Base-by-base conservation (phyloP, 2,329 filamentous ascomycete genomes). In the Xenoacremonium recifei region DNA sequence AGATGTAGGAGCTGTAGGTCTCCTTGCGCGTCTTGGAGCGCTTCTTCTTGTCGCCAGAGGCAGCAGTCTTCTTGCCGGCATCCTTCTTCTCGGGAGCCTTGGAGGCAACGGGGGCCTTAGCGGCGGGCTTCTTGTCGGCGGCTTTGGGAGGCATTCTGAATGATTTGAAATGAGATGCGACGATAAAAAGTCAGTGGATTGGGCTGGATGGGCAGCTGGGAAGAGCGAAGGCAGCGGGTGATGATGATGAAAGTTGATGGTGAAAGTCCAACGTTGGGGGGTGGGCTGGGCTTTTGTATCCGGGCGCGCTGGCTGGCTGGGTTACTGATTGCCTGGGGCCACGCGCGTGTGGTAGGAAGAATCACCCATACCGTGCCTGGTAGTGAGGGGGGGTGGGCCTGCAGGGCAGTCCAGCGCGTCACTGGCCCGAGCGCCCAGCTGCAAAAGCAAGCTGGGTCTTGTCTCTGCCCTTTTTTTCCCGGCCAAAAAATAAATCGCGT, bases 1-100 rank as follows among this genome's bases (percentile, higher is more conserved):
- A 99, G 77, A 99, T 99, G 84, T 99, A 99, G 42, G 89, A 95
- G 60, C 88, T 95, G 81, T 99, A 99, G n/a, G 93, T 99, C 82
- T 99, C 93, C 87, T 97, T 97, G 77, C 93, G 86, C 59, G 91
- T 89, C 91, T 99, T 99, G 79, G 90, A 95, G 68, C 93, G 89
- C 91, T 97, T 99, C 89, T 99, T 99, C 90, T 97, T 97, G 63
- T 97, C 93, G 55, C 93, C 93, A 67, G 89, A 84, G 50, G 91
- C 84, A 48, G 92, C 89, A 37, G 93, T 97, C 87, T 97, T 99
- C 89, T 99, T 99, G 80, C 92, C 93, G 55, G 92, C 93, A 77
- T 97, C 92, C 86, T 97, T 96, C 87, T 96, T 96, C 84, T 96
- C 91, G 44, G 77, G 78, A 52, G 77, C 77, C 76, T 82, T 82